Conservation (phyloP, 2,329 filamentous ascomycete genomes). For the Aureobasidium mangrovei region DNA sequence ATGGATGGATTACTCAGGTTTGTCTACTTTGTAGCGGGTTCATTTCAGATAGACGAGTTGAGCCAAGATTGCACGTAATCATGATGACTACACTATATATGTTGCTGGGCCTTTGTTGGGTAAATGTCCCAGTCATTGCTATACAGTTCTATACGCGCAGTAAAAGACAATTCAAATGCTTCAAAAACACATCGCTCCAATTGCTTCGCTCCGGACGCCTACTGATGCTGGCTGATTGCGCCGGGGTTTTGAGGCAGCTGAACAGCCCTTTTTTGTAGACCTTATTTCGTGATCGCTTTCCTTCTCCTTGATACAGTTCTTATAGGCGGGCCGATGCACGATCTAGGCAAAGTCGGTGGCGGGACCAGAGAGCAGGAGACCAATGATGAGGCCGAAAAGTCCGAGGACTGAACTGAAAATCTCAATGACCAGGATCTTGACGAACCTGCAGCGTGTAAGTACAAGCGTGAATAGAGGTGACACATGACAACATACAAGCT, state of each 20-base stretch:
- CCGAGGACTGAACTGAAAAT: constrained; percentile 98
- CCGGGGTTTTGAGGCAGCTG: neutral
- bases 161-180: constrained; percentile 3
- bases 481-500: constrained; percentile 57
- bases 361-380: constrained; percentile 78
- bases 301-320: neutral
- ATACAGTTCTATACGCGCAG: constrained; percentile 11
- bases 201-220: constrained; percentile 9
- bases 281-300: neutral
- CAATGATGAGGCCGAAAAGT: constrained; percentile 91
- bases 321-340: neutral
- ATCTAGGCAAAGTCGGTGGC: constrained; percentile 57
- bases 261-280: neutral
- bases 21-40: neutral
- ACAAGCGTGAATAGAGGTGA: neutral
- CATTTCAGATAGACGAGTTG: too few relatives aligned
- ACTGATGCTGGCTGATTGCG: constrained; percentile 5
- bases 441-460: constrained; percentile 55
- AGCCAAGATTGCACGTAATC: neutral
- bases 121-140: neutral
- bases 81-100: neutral
- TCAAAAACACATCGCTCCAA: constrained; percentile 1
- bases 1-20: neutral
- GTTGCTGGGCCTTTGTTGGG: neutral
- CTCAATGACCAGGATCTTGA: constrained; percentile 97